Evolutionary conservation across 192 early-diverging fungal species (phyloP).

Genomic region (Mortierella alpina): DNA sequence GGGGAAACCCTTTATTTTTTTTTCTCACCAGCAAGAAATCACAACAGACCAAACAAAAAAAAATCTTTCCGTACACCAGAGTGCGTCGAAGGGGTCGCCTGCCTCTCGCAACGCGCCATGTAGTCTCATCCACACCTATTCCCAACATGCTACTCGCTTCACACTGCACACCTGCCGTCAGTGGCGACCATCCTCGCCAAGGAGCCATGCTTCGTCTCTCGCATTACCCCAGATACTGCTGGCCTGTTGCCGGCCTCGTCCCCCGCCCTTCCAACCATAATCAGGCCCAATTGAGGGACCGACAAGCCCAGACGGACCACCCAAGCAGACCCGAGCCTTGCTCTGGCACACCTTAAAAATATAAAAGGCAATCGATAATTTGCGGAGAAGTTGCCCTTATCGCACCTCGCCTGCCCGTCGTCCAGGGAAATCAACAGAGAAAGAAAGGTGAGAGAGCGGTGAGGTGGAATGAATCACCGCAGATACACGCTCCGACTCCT

Average conservation of each 20-base stretch:
- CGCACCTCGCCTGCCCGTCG: background rate
- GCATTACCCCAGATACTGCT: background rate
- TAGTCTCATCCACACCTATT: no score
- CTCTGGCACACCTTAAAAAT: background rate
- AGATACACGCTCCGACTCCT: no score
- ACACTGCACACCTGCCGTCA: no score
- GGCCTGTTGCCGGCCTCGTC: background rate
- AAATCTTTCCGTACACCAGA: background rate
- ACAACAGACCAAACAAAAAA: background rate
- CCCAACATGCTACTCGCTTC: no score
- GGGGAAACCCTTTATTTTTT: background rate
- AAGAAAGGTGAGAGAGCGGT: no score
- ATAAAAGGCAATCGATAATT: conserved; percentile 38
- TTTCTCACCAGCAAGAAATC: conserved; percentile 8
- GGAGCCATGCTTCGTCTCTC: background rate
- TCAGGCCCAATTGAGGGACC: background rate
- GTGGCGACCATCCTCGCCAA: no score
- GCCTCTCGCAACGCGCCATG: background rate
- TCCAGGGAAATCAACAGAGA: no score
- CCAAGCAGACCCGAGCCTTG: background rate
- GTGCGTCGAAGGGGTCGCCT: background rate
- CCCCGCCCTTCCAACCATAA: background rate
- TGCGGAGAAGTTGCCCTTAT: conserved; percentile 27
- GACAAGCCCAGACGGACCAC: background rate
- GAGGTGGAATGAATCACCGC: no score